Base-by-base conservation (phyloP, 495 filamentous ascomycete genomes). In the Aspergillus leporis region DNA sequence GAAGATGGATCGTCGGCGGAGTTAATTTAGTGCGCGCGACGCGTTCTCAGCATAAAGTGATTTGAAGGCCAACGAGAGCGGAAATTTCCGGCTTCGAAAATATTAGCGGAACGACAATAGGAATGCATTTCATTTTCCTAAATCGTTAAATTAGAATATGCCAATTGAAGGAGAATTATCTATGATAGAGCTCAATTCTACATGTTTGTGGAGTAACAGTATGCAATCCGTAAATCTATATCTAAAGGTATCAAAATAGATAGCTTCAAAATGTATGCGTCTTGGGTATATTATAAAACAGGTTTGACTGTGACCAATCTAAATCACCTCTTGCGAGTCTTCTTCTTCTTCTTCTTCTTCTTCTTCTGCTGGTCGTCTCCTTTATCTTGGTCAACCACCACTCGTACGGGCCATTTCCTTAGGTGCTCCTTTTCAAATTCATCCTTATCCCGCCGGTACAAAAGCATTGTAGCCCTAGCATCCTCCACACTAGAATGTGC, bases 401-500 rank as follows among this genome's bases (percentile, higher is more conserved):
- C 65, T 46, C 76, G 69, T 38, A 79, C 71, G 23, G 85, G 83
- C 76, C 81, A 85, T 61, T 84, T 81, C 60, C 84, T 85, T 61
- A 83, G 74, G 70, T 92, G 84, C 67, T 95, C 89, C 45, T 81
- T 71, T 66, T 98, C 94, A 67, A 98, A 96, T 13, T 81, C 87
- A 43, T 83, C 79, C 74, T 96, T 98, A 61, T 89, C 85, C 50
- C 83, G 81, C 60, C 89, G 78, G 66, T 95, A 97, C 47, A 98
- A 73, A 47, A 90, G 75, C 91, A 98, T 97, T 6, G 90, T 85
- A 25, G 89, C 91, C 64, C 90, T 74, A 2, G 94, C 93, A 80
- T 98, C 94, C 75, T 97, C 92, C 47, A 97, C 81, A 73, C 82
- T 89, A 58, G 70, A 86, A 77, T 91, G 88, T 51, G 82, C 78